Evolutionary conservation across 768 basidiomycete genomes (phyloP).

Genomic region (Lactifluus rugatus): DNA sequence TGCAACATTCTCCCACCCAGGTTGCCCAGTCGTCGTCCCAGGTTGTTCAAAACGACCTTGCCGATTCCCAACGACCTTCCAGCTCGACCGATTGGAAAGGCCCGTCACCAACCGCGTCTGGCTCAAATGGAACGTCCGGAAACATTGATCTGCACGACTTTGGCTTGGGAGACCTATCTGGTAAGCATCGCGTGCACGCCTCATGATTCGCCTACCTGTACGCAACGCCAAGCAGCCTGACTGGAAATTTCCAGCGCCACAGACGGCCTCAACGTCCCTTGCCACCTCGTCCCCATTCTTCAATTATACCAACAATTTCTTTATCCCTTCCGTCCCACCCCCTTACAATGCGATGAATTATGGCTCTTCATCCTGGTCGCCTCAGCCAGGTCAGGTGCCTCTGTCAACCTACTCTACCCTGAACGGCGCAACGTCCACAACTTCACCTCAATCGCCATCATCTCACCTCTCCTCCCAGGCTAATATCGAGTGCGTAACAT

Average conservation of each 20-base stretch:
- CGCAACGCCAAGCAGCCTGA: neutral
- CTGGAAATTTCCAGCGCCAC: constrained; percentile 24
- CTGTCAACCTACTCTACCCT: constrained; percentile 69
- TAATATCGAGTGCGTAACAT: constrained; percentile 17
- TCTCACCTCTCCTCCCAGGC: constrained; percentile 28
- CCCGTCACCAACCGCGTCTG: constrained; percentile 22
- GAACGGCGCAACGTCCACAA: constrained; percentile 59
- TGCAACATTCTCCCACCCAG: constrained; percentile 30
- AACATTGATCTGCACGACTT: constrained; percentile 24
- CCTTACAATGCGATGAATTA: constrained; percentile 49
- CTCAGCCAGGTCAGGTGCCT: constrained; percentile 37
- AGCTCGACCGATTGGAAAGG: constrained; percentile 30
- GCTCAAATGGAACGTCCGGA: constrained; percentile 24
- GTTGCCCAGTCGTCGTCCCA: constrained; percentile 9
- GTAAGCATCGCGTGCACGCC: constrained; percentile 17
- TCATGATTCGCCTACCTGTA: neutral
- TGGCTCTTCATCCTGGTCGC: constrained; percentile 39
- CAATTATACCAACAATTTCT: constrained; percentile 30
- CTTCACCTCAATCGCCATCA: constrained; percentile 28
- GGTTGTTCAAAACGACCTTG: constrained; percentile 5
- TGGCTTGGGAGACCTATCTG: constrained; percentile 18
- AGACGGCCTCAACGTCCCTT: constrained; percentile 31
- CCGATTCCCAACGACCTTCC: constrained; percentile 25
- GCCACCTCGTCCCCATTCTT: constrained; percentile 32
- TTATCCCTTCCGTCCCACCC: constrained; percentile 31